These are phyloP conservation scores for Hordeum vulgare DNA, from an alignment of 176 grass and related monocot genomes.

Conservation along the genomic window DNA sequence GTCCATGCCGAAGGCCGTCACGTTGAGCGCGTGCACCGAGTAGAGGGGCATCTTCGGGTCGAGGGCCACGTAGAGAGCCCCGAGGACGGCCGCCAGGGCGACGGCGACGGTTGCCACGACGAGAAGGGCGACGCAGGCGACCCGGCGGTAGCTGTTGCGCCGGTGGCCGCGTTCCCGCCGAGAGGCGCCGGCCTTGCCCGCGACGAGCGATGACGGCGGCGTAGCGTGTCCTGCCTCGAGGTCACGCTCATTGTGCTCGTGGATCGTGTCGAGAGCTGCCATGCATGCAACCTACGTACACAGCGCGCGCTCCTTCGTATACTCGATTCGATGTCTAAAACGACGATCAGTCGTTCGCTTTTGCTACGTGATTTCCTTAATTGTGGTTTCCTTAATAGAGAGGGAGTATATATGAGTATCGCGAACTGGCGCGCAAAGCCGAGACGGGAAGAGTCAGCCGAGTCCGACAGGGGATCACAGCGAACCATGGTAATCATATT, in stretches of 20 bases:
- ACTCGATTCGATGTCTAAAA: background rate
- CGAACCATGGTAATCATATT: no score
- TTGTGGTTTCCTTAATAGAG: background rate
- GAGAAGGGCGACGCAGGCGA: background rate
- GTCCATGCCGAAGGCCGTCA: conserved; percentile 23
- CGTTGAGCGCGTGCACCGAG: conserved; percentile 16
- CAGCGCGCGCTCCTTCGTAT: background rate
- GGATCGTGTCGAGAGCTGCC: background rate
- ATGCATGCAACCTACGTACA: background rate
- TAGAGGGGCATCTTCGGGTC: conserved; percentile 44
- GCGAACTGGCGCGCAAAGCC: no score
- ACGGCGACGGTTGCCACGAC: background rate
- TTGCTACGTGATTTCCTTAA: background rate
- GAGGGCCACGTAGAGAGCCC: conserved; percentile 14
- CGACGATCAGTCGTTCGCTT: background rate
- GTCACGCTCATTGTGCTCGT: conserved; percentile 21
- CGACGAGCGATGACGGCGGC: background rate
- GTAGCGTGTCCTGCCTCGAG: conserved; percentile 23
- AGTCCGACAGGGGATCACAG: no score
- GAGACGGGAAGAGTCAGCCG: no score
- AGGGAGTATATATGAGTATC: background rate
- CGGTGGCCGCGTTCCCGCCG: background rate
- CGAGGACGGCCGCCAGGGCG: background rate
- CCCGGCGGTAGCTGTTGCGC: background rate
- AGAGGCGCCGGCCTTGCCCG: background rate